A percentile compares a stretch with the other conserved stretches of the same genome.
These are phyloP conservation scores for Melocanna baccifera DNA, from an alignment of 176 grass and related monocot genomes.

Conservation along the genomic window DNA sequence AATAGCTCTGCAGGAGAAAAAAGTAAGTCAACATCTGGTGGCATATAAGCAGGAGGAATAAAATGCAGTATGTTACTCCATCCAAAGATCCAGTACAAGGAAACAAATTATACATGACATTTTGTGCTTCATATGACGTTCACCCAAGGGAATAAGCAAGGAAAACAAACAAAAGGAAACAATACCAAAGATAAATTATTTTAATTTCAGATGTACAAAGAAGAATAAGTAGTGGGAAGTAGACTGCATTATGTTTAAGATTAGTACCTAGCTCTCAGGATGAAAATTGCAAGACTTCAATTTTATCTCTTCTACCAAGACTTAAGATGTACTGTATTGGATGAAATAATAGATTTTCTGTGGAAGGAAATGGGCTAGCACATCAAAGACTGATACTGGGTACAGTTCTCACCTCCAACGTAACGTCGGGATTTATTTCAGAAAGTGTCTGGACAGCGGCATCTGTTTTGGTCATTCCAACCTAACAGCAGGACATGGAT, in stretches of 20 bases:
- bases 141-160: not conserved
- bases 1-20: constrained; percentile 71
- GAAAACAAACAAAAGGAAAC: not conserved
- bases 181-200: not conserved
- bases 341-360: constrained; percentile 24
- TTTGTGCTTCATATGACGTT: not conserved
- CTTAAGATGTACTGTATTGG: not conserved
- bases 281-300: not conserved
- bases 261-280: not conserved
- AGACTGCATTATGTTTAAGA: not conserved
- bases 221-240: constrained; percentile 1
- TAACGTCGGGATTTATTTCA: constrained; percentile 94
- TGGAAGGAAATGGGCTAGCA: not conserved
- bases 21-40: not conserved
- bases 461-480: constrained; percentile 99
- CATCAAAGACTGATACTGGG: not conserved
- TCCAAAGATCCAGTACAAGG: not conserved
- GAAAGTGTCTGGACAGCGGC: constrained; percentile 89
- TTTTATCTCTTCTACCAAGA: not conserved
- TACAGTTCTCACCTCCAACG: constrained; percentile 66
- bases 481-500: constrained; percentile 39
- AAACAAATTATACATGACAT: not conserved
- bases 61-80: not conserved
- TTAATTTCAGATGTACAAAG: not conserved
- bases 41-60: constrained; percentile 4